Evolutionary conservation across 2,329 filamentous ascomycete species (phyloP), one percentile per base, ranked within the genome.

Genomic region (Arthrobotrys sinensis): DNA sequence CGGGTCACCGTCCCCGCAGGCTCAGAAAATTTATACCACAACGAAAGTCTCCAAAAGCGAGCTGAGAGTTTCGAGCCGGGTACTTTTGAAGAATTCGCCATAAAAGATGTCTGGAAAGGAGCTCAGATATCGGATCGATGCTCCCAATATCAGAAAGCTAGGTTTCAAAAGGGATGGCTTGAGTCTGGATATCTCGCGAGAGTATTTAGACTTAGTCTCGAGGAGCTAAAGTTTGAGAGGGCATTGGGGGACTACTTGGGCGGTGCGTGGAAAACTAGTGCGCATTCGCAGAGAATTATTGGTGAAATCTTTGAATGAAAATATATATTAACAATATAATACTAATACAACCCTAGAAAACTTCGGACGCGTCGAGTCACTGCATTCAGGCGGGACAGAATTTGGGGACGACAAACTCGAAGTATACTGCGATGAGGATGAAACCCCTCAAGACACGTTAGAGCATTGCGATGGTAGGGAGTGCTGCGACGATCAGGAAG

Each of bases 161-260:
- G 32, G 6, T 45, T 46, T 19, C 48, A 19, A n/a, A 36, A 48
- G 8, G 73, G 50, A 14, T 77, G 73, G 73, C 2, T 63, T 2
- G 50, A 77, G 14, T 60, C 60, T 6, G 66, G 73, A 11, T 71
- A 71, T 16, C 34, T 77, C 21, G 60, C 62, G 5, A 71, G 65
- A 11, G 10, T 21, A 7, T 71, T 77, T 21, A 16, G 11, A 3
- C 16, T 46, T 5, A 43, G 60, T 16, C 38, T 62, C 1, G 32
- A 77, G 21, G 66, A 77, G 6, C 12, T 71, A 7, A 67, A 38
- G 14, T 77, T 40, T 28, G 57, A 77, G 24, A 60, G 66, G 32
- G 60, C 60, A 2, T 4, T 71, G 14, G 66, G 73, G 5, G 48
- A 71, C 36, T 77, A 60, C n/a, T 40, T 77, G 21, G 73, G 73